A percentile compares a stretch with the other conserved stretches of the same genome.
Evolutionary conservation across 2,329 filamentous ascomycete species (phyloP).

Genomic region (Neodidymelliopsis sp.): DNA sequence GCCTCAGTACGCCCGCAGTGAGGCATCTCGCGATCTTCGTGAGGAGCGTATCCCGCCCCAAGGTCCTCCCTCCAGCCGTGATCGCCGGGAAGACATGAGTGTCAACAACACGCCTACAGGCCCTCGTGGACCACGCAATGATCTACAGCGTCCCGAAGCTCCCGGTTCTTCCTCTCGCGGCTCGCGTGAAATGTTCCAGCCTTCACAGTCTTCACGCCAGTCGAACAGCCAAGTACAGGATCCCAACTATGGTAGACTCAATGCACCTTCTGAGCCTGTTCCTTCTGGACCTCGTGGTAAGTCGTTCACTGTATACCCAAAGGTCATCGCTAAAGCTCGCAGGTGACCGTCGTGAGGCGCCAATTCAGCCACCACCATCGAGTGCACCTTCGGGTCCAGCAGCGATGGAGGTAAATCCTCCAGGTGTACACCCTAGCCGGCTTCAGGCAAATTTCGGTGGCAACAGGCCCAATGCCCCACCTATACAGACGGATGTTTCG

Average conservation of each 20-base stretch:
- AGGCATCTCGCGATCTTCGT: slow-evolving; percentile 38
- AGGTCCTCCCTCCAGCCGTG: slow-evolving; percentile 46
- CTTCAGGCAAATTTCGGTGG: slow-evolving; percentile 45
- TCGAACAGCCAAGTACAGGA: slow-evolving; percentile 52
- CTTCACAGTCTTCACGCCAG: slow-evolving; percentile 41
- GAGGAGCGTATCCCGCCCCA: slow-evolving; percentile 41
- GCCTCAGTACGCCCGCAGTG: slow-evolving; percentile 35
- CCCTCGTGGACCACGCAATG: slow-evolving; percentile 56
- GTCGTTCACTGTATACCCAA: slow-evolving; percentile 22
- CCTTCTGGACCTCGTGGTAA: slow-evolving; percentile 63
- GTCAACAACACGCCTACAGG: slow-evolving; percentile 58
- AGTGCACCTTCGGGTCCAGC: slow-evolving; percentile 43
- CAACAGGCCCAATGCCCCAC: slow-evolving; percentile 6
- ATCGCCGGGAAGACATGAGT: slow-evolving; percentile 45
- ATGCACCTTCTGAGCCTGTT: slow-evolving; percentile 55
- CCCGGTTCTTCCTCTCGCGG: slow-evolving; percentile 28
- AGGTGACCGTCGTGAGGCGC: slow-evolving; percentile 39
- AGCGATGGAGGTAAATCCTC: slow-evolving; percentile 43
- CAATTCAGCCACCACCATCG: slow-evolving; percentile 35
- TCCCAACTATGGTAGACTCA: slow-evolving; percentile 59
- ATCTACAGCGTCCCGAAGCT: slow-evolving; percentile 22
- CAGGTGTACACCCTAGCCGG: slow-evolving; percentile 63
- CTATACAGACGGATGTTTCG: slow-evolving; percentile 45
- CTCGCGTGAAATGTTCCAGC: slow-evolving; percentile 52
- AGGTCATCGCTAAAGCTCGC: slow-evolving; percentile 11